These are phyloP conservation scores for Dioscorea cayenensis DNA, from an alignment of 116 monocot genomes.

Conservation along the genomic window DNA sequence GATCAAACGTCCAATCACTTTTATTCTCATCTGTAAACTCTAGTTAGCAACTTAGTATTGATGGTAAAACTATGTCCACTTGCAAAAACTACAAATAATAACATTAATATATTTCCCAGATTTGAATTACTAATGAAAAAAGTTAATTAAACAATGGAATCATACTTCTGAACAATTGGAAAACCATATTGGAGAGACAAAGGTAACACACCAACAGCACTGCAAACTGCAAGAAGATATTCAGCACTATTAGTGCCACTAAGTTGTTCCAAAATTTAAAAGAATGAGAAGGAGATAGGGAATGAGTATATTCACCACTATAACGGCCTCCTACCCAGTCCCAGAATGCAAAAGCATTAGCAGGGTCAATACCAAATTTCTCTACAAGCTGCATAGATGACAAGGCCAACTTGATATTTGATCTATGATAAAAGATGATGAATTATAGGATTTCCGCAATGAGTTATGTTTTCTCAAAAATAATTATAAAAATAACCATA, in stretches of 20 bases:
- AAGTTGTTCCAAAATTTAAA: background rate
- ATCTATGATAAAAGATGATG: background rate
- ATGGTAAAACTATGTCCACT: no score
- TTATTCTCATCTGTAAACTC: no score
- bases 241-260: slow-evolving; percentile 5
- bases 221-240: slow-evolving; percentile 77
- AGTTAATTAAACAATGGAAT: background rate
- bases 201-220: slow-evolving; percentile 98
- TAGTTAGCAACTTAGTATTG: no score
- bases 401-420: background rate
- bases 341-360: slow-evolving; percentile 97
- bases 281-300: background rate
- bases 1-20: no score
- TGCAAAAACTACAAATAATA: no score
- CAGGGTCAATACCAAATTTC: slow-evolving; percentile 89
- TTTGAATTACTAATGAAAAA: background rate
- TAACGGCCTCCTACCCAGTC: slow-evolving; percentile 99
- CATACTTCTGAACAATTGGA: slow-evolving; percentile 83
- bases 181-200: slow-evolving; percentile 97
- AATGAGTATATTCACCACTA: slow-evolving; percentile 56
- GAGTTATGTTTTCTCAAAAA: no score
- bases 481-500: no score
- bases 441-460: background rate
- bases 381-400: slow-evolving; percentile 70
- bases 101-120: background rate